Evolutionary conservation across 23 red algal genomes (phyloP).

Genomic region (Chondrus crispus): DNA sequence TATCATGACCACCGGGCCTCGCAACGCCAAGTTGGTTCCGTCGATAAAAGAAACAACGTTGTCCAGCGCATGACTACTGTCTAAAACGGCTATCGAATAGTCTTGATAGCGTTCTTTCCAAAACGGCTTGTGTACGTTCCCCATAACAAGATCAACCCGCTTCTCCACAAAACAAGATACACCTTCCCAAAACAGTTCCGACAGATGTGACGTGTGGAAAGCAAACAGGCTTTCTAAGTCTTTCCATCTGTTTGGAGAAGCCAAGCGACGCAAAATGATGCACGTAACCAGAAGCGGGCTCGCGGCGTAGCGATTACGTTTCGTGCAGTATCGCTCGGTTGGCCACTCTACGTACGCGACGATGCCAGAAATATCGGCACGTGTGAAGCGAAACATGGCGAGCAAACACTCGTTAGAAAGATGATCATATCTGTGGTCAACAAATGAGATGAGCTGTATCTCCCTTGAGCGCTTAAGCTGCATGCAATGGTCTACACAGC

Average conservation of each 20-base stretch:
- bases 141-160: background rate
- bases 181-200: conserved; percentile 28
- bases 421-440: too few relatives aligned
- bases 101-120: too few relatives aligned
- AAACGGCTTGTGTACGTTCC: background rate
- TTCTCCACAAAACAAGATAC: background rate
- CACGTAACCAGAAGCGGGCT: background rate
- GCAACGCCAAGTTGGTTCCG: background rate
- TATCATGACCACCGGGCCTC: background rate
- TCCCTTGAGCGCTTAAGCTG: too few relatives aligned
- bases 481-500: too few relatives aligned
- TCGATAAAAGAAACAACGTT: background rate
- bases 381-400: too few relatives aligned
- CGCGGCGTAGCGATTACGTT: background rate
- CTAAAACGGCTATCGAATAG: background rate
- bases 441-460: too few relatives aligned
- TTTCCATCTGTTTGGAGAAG: background rate
- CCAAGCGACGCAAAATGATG: background rate
- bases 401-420: too few relatives aligned
- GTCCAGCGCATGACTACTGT: background rate
- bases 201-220: background rate
- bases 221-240: conserved; percentile 5
- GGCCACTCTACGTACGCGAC: too few relatives aligned
- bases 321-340: too few relatives aligned
- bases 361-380: too few relatives aligned